These are phyloP conservation scores for Centrapalus pauciflorus DNA, from an alignment of 129 eudicot species.

Conservation along the genomic window DNA sequence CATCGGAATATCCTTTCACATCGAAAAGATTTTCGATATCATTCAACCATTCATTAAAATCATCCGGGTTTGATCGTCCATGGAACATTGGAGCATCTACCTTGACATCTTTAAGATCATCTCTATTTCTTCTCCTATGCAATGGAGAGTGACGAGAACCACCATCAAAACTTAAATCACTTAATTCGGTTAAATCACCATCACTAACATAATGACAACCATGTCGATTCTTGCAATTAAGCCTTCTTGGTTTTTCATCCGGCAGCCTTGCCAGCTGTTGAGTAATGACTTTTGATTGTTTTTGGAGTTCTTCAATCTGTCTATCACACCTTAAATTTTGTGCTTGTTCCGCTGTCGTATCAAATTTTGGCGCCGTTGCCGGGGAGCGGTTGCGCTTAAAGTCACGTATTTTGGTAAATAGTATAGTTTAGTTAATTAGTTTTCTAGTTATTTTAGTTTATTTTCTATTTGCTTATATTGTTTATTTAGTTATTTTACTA, in stretches of 20 bases:
- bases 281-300: too few species aligned
- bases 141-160: not conserved
- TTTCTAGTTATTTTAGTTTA: too few species aligned
- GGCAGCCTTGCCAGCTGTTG: not conserved
- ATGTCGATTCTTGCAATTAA: not conserved
- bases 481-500: too few species aligned
- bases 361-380: too few species aligned
- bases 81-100: not conserved
- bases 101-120: not conserved
- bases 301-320: too few species aligned
- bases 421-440: too few species aligned
- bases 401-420: too few species aligned
- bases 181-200: not conserved
- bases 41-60: not conserved
- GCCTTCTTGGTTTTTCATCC: not conserved
- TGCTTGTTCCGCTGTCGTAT: too few species aligned
- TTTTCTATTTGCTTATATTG: too few species aligned
- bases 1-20: conserved; percentile 9
- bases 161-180: not conserved
- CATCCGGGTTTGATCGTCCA: not conserved
- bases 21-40: not conserved
- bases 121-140: not conserved
- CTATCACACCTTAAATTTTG: too few species aligned
- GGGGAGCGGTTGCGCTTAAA: too few species aligned
- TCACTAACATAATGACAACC: not conserved